Base-by-base conservation (phyloP, 2,329 filamentous ascomycete species). In the Bipolaris gigantea region DNA sequence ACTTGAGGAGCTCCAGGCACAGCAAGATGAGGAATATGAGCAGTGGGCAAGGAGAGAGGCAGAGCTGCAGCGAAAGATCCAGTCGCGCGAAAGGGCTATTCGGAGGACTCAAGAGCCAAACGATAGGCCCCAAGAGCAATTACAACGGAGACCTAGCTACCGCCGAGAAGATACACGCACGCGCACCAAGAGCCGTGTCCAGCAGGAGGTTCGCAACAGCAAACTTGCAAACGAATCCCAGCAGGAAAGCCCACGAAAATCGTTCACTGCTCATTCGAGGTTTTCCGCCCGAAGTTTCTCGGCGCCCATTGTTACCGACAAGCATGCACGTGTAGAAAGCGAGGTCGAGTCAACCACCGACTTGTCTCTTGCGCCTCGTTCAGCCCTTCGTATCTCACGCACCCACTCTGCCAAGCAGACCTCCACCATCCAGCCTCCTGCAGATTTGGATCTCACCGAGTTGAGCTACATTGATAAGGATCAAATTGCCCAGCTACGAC, bases 401-500 rank as follows among this genome's bases (percentile, higher is more conserved):
- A 66, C 56, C 35, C 56, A 56, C 15, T 57, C 62, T 15, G 43
- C 53, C 8, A 65, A 56, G 38, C 57, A 62, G 19, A 38, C 60
- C 9, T 40, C 38, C 10, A 57, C 59, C 1, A 50, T 73, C 13
- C 67, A 73, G 48, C 63, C 63, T 27, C 71, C 70, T 44, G 60
- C 61, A 5, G 66, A 69, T 51, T 38, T 72, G 18, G 69, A 74
- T 39, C 59, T 83, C 42, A 85, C 83, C 1, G 73, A 83, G 55
- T 64, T 86, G 45, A 85, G 81, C 68, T 78, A 80, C 54, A 77
- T 84, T 55, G 79, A 83, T 63, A 76, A 76, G 47, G 72, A 77
- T 50, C 78, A 82, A 48, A 80, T 85, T 61, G 79, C 79, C 27
- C 75, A 78, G 39, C 73, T 86, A 45, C 79, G 84, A 36, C 82